phyloP scores from a whole-genome alignment of 805 yeast genomes.

The Teunomyces cretensis region DNA sequence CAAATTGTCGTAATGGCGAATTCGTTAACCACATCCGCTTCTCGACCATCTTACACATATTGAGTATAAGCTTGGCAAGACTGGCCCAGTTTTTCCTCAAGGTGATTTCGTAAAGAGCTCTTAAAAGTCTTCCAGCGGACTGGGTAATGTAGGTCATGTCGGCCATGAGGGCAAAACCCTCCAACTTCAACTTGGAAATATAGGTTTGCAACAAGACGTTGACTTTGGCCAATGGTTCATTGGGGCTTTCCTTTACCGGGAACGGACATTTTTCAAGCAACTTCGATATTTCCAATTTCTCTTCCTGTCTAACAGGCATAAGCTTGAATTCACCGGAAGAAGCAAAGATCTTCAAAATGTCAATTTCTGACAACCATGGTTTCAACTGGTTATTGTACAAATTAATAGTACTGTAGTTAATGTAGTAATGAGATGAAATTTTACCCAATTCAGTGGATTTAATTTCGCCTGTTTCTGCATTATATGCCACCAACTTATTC shows the following conservation, averaged over 20 bases:
- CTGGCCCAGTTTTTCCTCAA: conserved; percentile 70
- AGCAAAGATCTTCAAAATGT: conserved; percentile 74
- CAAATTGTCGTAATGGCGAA: conserved; percentile 84
- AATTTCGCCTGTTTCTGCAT: conserved; percentile 42
- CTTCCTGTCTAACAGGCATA: conserved; percentile 85
- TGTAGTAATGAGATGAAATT: conserved; percentile 85
- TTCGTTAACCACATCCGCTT: conserved; percentile 79
- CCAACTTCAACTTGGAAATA: conserved; percentile 72
- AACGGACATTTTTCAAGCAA: conserved; percentile 77
- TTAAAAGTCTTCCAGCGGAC: conserved; percentile 82
- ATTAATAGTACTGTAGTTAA: conserved; percentile 70
- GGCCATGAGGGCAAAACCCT: conserved; percentile 87
- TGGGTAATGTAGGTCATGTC: conserved; percentile 94
- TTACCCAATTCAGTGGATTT: conserved; percentile 65
- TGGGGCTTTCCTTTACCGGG: conserved; percentile 72
- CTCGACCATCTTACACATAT: conserved; percentile 78
- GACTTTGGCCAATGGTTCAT: conserved; percentile 74
- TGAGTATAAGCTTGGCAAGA: conserved; percentile 55
- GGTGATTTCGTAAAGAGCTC: conserved; percentile 83
- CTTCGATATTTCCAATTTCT: conserved; percentile 67
- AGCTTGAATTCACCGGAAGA: conserved; percentile 81
- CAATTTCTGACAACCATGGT: conserved; percentile 68
- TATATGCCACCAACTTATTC: conserved; percentile 60
- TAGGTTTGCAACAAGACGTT: conserved; percentile 81
- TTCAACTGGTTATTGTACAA: conserved; percentile 61